phyloP scores from a whole-genome alignment of 345 rosid species.

The Corymbia maculata region DNA sequence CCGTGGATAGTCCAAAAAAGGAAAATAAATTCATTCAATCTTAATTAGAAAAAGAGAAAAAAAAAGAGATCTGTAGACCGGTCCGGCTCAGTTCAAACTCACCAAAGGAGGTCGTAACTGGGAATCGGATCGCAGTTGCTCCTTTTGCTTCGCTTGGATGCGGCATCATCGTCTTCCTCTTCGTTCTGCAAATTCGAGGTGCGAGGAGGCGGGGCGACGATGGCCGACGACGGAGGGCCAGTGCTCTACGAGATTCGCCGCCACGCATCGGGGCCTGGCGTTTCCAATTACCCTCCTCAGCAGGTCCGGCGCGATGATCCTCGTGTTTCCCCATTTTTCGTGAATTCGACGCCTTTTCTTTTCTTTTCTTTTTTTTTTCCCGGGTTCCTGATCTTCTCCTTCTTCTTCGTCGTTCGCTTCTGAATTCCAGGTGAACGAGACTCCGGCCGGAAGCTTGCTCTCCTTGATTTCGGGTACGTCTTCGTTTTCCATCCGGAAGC shows the following conservation, averaged over 20 bases:
- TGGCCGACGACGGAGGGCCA: neutral
- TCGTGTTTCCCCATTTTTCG: neutral
- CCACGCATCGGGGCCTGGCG: slow-evolving; percentile 57
- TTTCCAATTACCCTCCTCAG: slow-evolving; percentile 69
- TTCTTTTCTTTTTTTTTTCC: neutral
- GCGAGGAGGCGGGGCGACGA: neutral
- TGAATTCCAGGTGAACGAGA: slow-evolving; percentile 33
- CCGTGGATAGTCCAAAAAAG: neutral
- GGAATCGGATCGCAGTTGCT: neutral
- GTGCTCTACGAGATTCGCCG: slow-evolving; percentile 59
- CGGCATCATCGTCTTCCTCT: neutral
- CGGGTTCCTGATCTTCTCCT: neutral
- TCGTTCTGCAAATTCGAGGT: neutral
- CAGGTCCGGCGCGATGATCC: slow-evolving; percentile 23
- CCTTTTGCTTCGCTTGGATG: neutral
- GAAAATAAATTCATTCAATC: neutral
- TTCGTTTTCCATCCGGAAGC: slow-evolving; percentile 7
- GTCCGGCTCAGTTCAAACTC: neutral
- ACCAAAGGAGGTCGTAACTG: neutral
- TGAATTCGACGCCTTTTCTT: neutral
- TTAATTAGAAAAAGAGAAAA: neutral
- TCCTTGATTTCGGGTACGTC: slow-evolving; percentile 41
- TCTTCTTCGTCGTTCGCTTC: neutral
- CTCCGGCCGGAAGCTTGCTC: slow-evolving; percentile 33
- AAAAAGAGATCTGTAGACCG: neutral